Evolutionary conservation across 805 yeast species (phyloP).

Genomic region (Wickerhamiella slavikovae): DNA sequence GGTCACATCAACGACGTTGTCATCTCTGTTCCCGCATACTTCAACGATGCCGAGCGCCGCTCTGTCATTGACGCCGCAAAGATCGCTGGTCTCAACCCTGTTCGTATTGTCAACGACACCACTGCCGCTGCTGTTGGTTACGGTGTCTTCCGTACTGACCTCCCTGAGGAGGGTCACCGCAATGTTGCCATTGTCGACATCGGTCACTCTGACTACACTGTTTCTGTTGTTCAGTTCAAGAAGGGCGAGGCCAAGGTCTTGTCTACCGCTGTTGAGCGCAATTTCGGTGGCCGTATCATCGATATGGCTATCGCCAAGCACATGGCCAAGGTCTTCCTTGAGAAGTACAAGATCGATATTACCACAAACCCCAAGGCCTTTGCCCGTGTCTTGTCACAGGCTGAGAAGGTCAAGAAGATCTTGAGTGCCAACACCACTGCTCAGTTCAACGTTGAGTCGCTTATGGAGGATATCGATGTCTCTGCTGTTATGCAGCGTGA

Average conservation of each 20-base stretch:
- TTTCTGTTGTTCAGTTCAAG: slow-evolving; percentile 74
- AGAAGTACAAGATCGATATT: slow-evolving; percentile 85
- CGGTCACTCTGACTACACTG: slow-evolving; percentile 91
- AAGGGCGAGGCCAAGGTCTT: slow-evolving; percentile 89
- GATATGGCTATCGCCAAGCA: slow-evolving; percentile 88
- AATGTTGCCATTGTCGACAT: slow-evolving; percentile 86
- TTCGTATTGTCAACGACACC: slow-evolving; percentile 89
- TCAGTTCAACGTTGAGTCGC: slow-evolving; percentile 86
- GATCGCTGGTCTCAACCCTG: slow-evolving; percentile 95
- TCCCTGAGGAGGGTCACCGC: slow-evolving; percentile 85
- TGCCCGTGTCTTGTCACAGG: slow-evolving; percentile 76
- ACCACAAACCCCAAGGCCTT: slow-evolving; percentile 84
- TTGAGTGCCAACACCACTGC: slow-evolving; percentile 89
- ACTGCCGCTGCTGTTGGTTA: slow-evolving; percentile 99
- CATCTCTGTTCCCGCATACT: slow-evolving; percentile 93
- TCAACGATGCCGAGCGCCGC: slow-evolving; percentile 89
- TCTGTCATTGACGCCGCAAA: slow-evolving; percentile 88
- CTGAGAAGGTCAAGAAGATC: slow-evolving; percentile 89
- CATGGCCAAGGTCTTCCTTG: slow-evolving; percentile 80
- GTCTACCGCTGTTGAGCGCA: slow-evolving; percentile 83
- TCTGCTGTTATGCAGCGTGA: slow-evolving; percentile 76
- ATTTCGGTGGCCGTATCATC: slow-evolving; percentile 96
- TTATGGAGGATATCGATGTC: slow-evolving; percentile 94
- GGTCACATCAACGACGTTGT: slow-evolving; percentile 69
- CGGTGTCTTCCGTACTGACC: slow-evolving; percentile 89